Percentiles rank a stretch among this genome's conserved stretches.
These are phyloP conservation scores for Achaetomiella virescens DNA, from an alignment of 495 filamentous ascomycete genomes.

Conservation along the genomic window DNA sequence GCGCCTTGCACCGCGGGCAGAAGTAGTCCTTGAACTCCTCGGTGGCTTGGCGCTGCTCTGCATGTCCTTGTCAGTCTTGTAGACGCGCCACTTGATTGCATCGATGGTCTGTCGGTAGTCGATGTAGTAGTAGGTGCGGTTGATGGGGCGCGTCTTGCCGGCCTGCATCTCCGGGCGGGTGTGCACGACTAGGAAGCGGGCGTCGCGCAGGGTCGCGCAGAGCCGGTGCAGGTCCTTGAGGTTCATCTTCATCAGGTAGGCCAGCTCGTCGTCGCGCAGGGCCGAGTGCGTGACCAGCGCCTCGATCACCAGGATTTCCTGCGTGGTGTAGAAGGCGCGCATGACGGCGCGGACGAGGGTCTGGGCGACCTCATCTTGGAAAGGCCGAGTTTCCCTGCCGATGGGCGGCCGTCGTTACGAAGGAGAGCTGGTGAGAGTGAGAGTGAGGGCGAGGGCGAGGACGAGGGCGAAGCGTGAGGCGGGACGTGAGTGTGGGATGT, in stretches of 20 bases:
- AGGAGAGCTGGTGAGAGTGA: background rate
- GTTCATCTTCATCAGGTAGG: slow-evolving; percentile 76
- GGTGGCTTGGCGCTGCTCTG: slow-evolving; percentile 68
- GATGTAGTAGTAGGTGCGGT: slow-evolving; percentile 92
- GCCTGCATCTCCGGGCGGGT: slow-evolving; percentile 73
- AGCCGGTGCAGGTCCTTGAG: slow-evolving; percentile 84
- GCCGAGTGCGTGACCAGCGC: slow-evolving; percentile 87
- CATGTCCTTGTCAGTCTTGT: slow-evolving; percentile 74
- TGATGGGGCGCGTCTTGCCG: slow-evolving; percentile 72
- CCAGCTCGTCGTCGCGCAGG: slow-evolving; percentile 80
- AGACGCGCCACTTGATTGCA: slow-evolving; percentile 91
- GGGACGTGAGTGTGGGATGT: background rate
- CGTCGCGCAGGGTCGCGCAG: slow-evolving; percentile 74
- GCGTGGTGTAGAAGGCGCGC: slow-evolving; percentile 87
- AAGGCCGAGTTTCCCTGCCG: too few relatives aligned
- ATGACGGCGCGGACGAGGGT: slow-evolving; percentile 80
- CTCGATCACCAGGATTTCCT: slow-evolving; percentile 85
- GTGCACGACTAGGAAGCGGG: slow-evolving; percentile 77
- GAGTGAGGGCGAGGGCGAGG: background rate
- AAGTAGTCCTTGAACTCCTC: slow-evolving; percentile 86
- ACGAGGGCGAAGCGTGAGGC: background rate
- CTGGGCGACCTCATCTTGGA: slow-evolving; percentile 52
- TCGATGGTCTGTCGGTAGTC: slow-evolving; percentile 92
- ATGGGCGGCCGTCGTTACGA: background rate
- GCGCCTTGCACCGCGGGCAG: slow-evolving; percentile 69